A percentile compares a stretch with the other conserved stretches of the same genome.
Evolutionary conservation across 1,139 yeast genomes (phyloP).

Genomic region (Zygoascus hellenicus): DNA sequence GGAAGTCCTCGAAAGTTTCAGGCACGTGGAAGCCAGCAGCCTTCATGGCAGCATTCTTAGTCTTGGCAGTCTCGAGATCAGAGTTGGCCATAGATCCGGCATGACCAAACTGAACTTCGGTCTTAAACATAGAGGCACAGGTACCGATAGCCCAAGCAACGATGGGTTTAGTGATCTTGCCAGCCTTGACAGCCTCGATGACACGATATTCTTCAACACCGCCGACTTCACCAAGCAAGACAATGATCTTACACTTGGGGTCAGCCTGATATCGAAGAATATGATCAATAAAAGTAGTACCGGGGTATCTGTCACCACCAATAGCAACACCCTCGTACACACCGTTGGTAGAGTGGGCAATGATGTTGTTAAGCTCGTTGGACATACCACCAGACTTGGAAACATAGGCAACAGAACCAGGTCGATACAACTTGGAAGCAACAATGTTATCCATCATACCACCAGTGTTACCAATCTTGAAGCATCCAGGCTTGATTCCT

Average conservation of each 20-base stretch:
- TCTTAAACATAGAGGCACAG: slow-evolving; percentile 44
- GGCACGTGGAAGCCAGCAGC: slow-evolving; percentile 43
- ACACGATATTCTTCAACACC: slow-evolving; percentile 47
- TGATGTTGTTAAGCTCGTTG: slow-evolving; percentile 44
- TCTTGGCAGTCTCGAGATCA: slow-evolving; percentile 40
- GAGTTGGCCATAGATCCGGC: slow-evolving; percentile 47
- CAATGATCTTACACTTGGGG: slow-evolving; percentile 42
- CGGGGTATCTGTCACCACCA: slow-evolving; percentile 47
- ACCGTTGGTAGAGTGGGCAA: slow-evolving; percentile 42
- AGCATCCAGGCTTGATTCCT: slow-evolving; percentile 46
- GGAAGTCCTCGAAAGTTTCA: slow-evolving; percentile 43
- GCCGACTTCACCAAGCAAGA: slow-evolving; percentile 43
- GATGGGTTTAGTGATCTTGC: slow-evolving; percentile 41
- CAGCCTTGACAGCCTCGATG: slow-evolving; percentile 42
- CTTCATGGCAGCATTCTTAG: slow-evolving; percentile 44
- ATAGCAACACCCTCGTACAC: slow-evolving; percentile 46
- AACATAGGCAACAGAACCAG: slow-evolving; percentile 45
- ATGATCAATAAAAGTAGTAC: slow-evolving; percentile 45
- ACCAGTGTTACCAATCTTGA: slow-evolving; percentile 46
- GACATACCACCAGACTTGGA: slow-evolving; percentile 48
- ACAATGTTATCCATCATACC: slow-evolving; percentile 49
- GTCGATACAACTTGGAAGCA: slow-evolving; percentile 44
- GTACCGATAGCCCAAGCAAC: slow-evolving; percentile 48
- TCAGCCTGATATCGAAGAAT: slow-evolving; percentile 42
- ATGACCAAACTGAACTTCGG: slow-evolving; percentile 46